A percentile compares a stretch with the other conserved stretches of the same genome.
phyloP scores from a whole-genome alignment of 768 basidiomycete genomes.

The Psilocybe cubensis region DNA sequence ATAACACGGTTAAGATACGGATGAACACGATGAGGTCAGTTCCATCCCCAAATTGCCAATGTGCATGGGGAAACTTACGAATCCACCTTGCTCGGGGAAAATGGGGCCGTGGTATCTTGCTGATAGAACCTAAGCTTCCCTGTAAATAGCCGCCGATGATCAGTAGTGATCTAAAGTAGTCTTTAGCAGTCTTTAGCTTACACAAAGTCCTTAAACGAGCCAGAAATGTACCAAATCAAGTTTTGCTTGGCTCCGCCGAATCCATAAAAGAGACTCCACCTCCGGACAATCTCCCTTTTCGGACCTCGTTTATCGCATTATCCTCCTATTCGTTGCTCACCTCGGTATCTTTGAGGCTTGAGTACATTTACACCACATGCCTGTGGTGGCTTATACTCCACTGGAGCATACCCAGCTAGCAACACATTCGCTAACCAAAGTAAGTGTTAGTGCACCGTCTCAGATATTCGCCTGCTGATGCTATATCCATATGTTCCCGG shows the following conservation, averaged over 20 bases:
- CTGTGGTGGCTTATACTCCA: background rate
- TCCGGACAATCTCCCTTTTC: background rate
- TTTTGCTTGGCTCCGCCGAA: background rate
- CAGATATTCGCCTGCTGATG: background rate
- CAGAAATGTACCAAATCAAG: too few species aligned
- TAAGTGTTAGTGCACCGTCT: background rate
- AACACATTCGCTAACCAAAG: background rate
- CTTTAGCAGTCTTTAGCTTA: background rate
- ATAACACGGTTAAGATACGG: constrained; percentile 3
- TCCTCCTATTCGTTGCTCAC: background rate
- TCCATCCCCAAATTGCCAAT: background rate
- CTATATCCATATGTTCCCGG: background rate
- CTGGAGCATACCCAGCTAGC: background rate
- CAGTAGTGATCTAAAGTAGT: background rate
- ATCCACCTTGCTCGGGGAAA: background rate
- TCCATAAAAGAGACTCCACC: background rate
- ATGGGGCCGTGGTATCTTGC: background rate
- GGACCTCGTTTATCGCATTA: background rate
- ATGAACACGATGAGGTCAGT: background rate
- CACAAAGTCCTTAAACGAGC: background rate
- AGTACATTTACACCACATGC: background rate
- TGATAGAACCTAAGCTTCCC: background rate
- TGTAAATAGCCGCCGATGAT: background rate
- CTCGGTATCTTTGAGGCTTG: background rate
- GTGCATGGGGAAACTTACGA: background rate